Evolutionary conservation across 768 basidiomycete genomes (phyloP).

Genomic region (Lactarius evosmus): DNA sequence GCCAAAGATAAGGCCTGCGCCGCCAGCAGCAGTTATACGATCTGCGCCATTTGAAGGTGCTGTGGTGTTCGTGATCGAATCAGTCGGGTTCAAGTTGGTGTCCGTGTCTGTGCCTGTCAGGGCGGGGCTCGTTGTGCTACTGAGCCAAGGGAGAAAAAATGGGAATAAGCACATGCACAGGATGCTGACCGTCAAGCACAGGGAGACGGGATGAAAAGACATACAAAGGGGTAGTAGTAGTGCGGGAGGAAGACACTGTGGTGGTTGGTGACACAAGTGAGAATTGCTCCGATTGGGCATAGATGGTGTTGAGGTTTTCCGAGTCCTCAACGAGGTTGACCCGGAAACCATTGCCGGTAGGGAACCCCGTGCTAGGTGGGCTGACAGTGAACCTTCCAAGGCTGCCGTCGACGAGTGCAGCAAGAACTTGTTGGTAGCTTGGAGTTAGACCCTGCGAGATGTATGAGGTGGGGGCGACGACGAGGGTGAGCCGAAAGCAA

Average conservation of each 20-base stretch:
- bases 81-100: constrained; percentile 17
- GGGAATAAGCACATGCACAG: not conserved
- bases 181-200: not conserved
- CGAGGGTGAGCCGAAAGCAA: not conserved
- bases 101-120: not conserved
- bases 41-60: constrained; percentile 12
- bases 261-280: constrained; percentile 38
- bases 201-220: not conserved
- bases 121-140: not conserved
- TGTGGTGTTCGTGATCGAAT: constrained; percentile 11
- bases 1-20: constrained; percentile 14
- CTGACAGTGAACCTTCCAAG: constrained; percentile 40
- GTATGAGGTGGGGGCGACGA: not conserved
- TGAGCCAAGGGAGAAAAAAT: not conserved
- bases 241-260: constrained; percentile 13
- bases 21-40: constrained; percentile 15
- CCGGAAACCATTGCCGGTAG: constrained; percentile 56
- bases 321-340: constrained; percentile 65
- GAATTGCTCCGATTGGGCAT: constrained; percentile 71
- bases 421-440: constrained; percentile 47
- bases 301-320: constrained; percentile 47
- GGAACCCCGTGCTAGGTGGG: constrained; percentile 65
- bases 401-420: constrained; percentile 52
- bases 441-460: constrained; percentile 33
- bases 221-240: not conserved